A percentile compares a stretch with the other conserved stretches of the same genome.
These are phyloP conservation scores for Pleurozium schreberi DNA, from an alignment of 225 moss, liverwort and hornwort species.

Conservation along the genomic window DNA sequence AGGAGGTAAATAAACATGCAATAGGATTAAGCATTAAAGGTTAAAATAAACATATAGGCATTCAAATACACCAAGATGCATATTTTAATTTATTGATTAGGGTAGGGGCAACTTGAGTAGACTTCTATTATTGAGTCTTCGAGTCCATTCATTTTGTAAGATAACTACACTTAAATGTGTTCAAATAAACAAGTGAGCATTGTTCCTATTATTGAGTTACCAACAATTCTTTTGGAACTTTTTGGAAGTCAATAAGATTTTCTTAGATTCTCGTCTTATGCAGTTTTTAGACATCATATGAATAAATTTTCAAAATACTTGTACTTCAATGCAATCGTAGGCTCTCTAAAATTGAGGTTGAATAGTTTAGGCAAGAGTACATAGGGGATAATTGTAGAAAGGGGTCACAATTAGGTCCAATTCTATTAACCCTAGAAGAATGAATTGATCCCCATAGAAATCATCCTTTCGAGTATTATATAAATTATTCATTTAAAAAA, in stretches of 20 bases:
- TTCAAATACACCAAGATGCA: too few relatives aligned
- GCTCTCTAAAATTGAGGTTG: accelerated
- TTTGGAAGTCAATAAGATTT: background rate
- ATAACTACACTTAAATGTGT: background rate
- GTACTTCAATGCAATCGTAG: background rate
- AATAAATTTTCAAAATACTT: background rate
- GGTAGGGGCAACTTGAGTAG: too few relatives aligned
- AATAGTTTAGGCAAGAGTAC: background rate
- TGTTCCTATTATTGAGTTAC: background rate
- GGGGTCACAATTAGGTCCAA: background rate
- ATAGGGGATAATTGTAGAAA: background rate
- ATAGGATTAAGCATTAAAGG: too few relatives aligned
- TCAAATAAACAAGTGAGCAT: background rate
- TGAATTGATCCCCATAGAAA: accelerated
- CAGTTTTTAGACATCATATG: background rate
- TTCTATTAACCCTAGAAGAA: background rate
- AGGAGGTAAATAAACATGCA: too few relatives aligned
- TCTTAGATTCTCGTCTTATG: background rate
- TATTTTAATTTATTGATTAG: too few relatives aligned
- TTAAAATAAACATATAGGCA: too few relatives aligned
- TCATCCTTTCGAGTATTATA: accelerated
- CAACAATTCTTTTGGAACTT: too few relatives aligned
- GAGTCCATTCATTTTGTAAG: background rate
- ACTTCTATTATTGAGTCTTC: too few relatives aligned
- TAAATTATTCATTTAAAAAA: background rate